These are phyloP conservation scores for Erodium trifolium DNA, from an alignment of 441 rosid species.

Conservation along the genomic window DNA sequence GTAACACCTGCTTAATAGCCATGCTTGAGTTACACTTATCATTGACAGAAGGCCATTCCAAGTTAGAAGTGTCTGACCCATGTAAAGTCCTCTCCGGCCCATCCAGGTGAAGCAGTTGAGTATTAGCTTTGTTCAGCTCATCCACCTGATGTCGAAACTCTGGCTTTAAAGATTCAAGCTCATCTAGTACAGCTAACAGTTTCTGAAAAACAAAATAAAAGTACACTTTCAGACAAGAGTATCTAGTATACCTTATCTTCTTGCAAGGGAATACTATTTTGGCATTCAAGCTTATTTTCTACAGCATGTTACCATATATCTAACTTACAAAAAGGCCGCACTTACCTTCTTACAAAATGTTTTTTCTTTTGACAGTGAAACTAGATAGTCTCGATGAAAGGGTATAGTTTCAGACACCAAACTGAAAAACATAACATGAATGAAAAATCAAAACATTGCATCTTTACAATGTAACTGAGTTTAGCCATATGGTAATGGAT, in stretches of 20 bases:
- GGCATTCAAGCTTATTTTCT: neutral
- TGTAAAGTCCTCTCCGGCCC: constrained; percentile 22
- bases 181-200: constrained; percentile 51
- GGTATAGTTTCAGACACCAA: constrained; percentile 93
- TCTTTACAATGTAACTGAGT: constrained; percentile 1
- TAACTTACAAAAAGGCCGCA: constrained; percentile 2
- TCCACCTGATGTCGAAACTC: constrained; percentile 48
- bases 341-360: constrained; percentile 58
- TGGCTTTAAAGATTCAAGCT: constrained; percentile 79
- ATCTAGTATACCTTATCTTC: neutral
- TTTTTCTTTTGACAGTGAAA: constrained; percentile 45
- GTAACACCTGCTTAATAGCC: constrained; percentile 38
- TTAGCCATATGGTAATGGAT: constrained; percentile 5
- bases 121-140: constrained; percentile 36
- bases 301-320: neutral
- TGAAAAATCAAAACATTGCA: constrained; percentile 9
- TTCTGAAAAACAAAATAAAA: constrained; percentile 36
- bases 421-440: constrained; percentile 25
- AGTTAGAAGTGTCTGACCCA: constrained; percentile 31
- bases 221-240: neutral
- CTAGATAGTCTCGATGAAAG: constrained; percentile 69
- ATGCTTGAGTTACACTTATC: constrained; percentile 26
- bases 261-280: neutral
- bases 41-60: constrained; percentile 37
- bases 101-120: constrained; percentile 33